A percentile compares a stretch with the other conserved stretches of the same genome.
phyloP scores from a whole-genome alignment of 1,284 basidiomycete genomes.

The Dichomitus squalens region DNA sequence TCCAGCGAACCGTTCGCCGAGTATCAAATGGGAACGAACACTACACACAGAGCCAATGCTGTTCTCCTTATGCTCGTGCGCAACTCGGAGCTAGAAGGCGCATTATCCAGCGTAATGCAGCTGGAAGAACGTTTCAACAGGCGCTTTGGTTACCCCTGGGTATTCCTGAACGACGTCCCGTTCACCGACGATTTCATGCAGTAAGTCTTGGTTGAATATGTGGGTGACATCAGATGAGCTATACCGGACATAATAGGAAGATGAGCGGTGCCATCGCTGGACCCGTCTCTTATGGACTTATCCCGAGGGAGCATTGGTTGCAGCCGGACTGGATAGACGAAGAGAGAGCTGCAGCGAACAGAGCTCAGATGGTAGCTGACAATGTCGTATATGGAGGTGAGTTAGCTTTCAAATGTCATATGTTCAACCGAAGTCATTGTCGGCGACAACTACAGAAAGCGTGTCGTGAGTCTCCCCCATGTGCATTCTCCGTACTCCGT shows the following conservation, averaged over 20 bases:
- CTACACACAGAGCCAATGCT: slow-evolving; percentile 39
- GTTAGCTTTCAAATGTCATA: too few relatives aligned
- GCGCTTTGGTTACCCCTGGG: slow-evolving; percentile 68
- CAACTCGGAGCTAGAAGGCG: slow-evolving; percentile 66
- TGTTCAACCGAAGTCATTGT: too few relatives aligned
- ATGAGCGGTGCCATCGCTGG: slow-evolving; percentile 40
- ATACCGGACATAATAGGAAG: slow-evolving; percentile 36
- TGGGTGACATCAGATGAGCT: too few relatives aligned
- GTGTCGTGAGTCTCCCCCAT: too few relatives aligned
- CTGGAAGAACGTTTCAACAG: slow-evolving; percentile 73
- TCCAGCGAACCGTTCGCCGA: too few relatives aligned
- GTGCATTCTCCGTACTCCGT: too few relatives aligned
- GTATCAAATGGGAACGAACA: too few relatives aligned
- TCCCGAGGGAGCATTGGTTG: slow-evolving; percentile 76
- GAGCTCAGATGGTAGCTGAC: slow-evolving; percentile 74
- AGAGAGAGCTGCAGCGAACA: slow-evolving; percentile 63
- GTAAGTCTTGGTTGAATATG: slow-evolving; percentile 29
- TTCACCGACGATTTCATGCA: slow-evolving; percentile 76
- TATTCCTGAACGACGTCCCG: slow-evolving; percentile 75
- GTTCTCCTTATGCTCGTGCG: slow-evolving; percentile 55
- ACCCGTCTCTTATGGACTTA: slow-evolving; percentile 45
- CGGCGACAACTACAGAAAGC: too few relatives aligned
- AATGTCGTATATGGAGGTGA: slow-evolving; percentile 86
- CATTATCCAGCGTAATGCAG: slow-evolving; percentile 58
- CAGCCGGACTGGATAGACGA: slow-evolving; percentile 88